Evolutionary conservation across 306 rosid species (phyloP).

Genomic region (Vigna nakashimae): DNA sequence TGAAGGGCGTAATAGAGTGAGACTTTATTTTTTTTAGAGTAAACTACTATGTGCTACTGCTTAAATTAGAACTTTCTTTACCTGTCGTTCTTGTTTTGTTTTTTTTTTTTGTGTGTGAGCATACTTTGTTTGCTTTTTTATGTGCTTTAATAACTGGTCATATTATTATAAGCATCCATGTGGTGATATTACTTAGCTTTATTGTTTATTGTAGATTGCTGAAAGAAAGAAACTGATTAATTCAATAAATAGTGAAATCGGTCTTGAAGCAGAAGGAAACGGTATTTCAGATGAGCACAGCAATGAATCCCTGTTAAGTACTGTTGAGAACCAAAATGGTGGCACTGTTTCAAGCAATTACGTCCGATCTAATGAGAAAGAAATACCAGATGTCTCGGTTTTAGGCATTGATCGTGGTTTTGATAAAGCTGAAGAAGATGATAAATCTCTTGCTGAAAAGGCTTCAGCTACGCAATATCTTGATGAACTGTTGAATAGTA

Average conservation of each 20-base stretch:
- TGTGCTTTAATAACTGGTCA: neutral
- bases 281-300: constrained; percentile 48
- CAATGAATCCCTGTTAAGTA: constrained; percentile 42
- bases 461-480: constrained; percentile 38
- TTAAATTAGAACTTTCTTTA: neutral
- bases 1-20: neutral
- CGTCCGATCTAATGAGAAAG: constrained; percentile 48
- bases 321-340: constrained; percentile 49
- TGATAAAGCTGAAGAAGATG: constrained; percentile 46
- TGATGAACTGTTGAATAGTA: constrained; percentile 39
- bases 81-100: neutral
- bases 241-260: constrained; percentile 57
- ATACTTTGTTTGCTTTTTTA: constrained; percentile 9
- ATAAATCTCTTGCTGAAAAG: constrained; percentile 42
- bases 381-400: constrained; percentile 49
- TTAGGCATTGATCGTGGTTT: constrained; percentile 40
- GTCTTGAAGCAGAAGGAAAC: constrained; percentile 51
- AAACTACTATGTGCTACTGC: neutral
- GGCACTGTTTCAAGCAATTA: constrained; percentile 47
- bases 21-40: neutral
- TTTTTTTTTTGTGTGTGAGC: neutral
- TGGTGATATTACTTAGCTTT: constrained; percentile 31
- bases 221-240: constrained; percentile 80
- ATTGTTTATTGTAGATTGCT: constrained; percentile 66
- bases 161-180: constrained; percentile 13